These are phyloP conservation scores for Claviceps capensis DNA, from an alignment of 2,329 filamentous ascomycete species.

Conservation along the genomic window DNA sequence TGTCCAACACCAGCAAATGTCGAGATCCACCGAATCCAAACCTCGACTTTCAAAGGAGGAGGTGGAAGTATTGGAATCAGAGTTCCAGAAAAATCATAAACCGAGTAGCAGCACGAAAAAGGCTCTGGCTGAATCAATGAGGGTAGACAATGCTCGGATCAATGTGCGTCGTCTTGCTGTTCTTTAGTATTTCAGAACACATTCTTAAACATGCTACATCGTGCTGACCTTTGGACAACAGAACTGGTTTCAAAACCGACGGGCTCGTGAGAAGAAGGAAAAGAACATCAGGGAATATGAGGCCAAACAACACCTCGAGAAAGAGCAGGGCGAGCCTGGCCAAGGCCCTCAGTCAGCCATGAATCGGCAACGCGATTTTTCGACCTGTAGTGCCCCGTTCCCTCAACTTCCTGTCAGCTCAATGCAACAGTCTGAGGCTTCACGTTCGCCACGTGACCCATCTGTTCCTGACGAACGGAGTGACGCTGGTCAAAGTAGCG, in stretches of 20 bases:
- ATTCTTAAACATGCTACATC: not conserved
- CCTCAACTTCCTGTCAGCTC: slow-evolving; percentile 15
- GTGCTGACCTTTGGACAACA: slow-evolving; percentile 14
- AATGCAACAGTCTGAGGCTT: slow-evolving; percentile 6
- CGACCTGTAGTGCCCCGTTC: slow-evolving; percentile 28
- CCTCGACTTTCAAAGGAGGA: slow-evolving; percentile 44
- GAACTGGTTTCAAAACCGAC: slow-evolving; percentile 59
- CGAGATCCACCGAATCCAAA: slow-evolving; percentile 33
- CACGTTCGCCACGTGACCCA: slow-evolving; percentile 8
- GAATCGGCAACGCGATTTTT: slow-evolving; percentile 21
- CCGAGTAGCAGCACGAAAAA: slow-evolving; percentile 49
- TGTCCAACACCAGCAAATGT: slow-evolving; percentile 24
- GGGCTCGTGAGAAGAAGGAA: slow-evolving; percentile 52
- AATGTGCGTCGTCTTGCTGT: slow-evolving; percentile 33
- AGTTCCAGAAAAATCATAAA: slow-evolving; percentile 52
- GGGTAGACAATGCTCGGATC: slow-evolving; percentile 49
- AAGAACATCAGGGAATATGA: slow-evolving; percentile 34
- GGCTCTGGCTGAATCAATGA: slow-evolving; percentile 45
- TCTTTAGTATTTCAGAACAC: not conserved
- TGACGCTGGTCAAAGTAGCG: slow-evolving; percentile 15
- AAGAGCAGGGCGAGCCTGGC: slow-evolving; percentile 16
- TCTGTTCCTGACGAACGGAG: slow-evolving; percentile 11
- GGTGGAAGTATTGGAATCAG: slow-evolving; percentile 43
- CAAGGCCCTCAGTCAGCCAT: slow-evolving; percentile 14
- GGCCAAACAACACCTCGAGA: slow-evolving; percentile 23